A percentile compares a stretch with the other conserved stretches of the same genome.
phyloP scores from a whole-genome alignment of 352 stramenopile species.

The Globisporangium abappressorium region DNA sequence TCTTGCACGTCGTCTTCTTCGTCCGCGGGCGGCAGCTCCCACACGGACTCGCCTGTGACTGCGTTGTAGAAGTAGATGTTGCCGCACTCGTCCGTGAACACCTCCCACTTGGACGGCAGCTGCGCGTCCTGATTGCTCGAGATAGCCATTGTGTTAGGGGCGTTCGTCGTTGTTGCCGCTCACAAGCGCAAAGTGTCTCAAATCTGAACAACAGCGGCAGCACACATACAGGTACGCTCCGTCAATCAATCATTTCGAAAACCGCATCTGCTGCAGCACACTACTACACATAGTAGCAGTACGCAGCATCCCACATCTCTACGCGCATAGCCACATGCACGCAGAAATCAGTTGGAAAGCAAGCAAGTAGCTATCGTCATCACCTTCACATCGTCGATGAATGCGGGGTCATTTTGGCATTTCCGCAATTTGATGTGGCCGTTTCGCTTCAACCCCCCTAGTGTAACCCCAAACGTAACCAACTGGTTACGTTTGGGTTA shows the following conservation, averaged over 20 bases:
- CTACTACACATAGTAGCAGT: background rate
- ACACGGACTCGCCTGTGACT: conserved; percentile 60
- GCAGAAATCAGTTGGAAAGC: background rate
- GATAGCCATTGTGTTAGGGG: background rate
- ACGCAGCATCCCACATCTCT: background rate
- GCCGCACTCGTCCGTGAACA: conserved; percentile 58
- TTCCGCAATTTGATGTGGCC: background rate
- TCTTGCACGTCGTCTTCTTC: conserved; percentile 16
- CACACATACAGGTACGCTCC: background rate
- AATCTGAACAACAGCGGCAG: background rate
- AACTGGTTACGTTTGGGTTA: background rate
- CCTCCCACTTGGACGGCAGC: conserved; percentile 39
- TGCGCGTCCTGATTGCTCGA: background rate
- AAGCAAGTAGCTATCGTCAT: background rate
- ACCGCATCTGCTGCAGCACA: background rate
- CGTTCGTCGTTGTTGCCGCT: background rate
- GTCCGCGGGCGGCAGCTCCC: conserved; percentile 54
- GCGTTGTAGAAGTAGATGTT: conserved; percentile 81
- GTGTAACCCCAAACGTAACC: background rate
- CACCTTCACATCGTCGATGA: background rate
- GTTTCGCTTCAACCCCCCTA: conserved; percentile 6
- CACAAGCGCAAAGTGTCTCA: background rate
- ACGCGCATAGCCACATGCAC: background rate
- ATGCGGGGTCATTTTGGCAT: too few species aligned
- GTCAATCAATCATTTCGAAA: background rate